Evolutionary conservation across 768 basidiomycete species (phyloP).

Genomic region (Lentinula raphanica): DNA sequence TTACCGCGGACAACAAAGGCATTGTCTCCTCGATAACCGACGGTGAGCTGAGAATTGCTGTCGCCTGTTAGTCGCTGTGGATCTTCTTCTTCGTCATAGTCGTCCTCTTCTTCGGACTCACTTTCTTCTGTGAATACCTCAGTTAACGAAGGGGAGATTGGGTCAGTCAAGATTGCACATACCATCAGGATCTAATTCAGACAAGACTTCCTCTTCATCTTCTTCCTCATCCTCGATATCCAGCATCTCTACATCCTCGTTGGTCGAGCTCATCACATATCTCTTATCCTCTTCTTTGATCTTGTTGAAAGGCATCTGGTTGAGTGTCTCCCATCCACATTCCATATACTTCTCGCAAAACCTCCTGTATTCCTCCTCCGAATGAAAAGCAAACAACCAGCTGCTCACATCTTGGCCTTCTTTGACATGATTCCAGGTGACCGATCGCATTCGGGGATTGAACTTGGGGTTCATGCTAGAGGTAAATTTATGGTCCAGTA

Average conservation of each 20-base stretch:
- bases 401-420: slow-evolving; percentile 55
- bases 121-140: slow-evolving; percentile 28
- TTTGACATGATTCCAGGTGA: slow-evolving; percentile 84
- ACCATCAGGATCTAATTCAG: slow-evolving; percentile 67
- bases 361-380: slow-evolving; percentile 46
- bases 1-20: slow-evolving; percentile 91
- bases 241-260: slow-evolving; percentile 86
- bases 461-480: slow-evolving; percentile 71
- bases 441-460: slow-evolving; percentile 55
- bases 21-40: slow-evolving; percentile 93
- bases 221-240: slow-evolving; percentile 71
- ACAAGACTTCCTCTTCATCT: slow-evolving; percentile 72
- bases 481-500: slow-evolving; percentile 58
- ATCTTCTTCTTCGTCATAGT: slow-evolving; percentile 32
- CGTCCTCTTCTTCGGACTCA: slow-evolving; percentile 31
- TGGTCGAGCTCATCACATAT: slow-evolving; percentile 71
- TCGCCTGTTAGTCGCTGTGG: slow-evolving; percentile 46
- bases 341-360: slow-evolving; percentile 64
- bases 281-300: slow-evolving; percentile 83
- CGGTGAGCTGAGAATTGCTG: slow-evolving; percentile 82
- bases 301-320: slow-evolving; percentile 72
- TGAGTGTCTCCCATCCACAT: slow-evolving; percentile 76
- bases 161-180: not conserved
- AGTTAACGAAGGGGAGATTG: not conserved
- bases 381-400: slow-evolving; percentile 76